Evolutionary conservation across 2,329 filamentous ascomycete genomes (phyloP), one percentile per base, ranked within the genome.

Genomic region (Neonectria magnoliae): DNA sequence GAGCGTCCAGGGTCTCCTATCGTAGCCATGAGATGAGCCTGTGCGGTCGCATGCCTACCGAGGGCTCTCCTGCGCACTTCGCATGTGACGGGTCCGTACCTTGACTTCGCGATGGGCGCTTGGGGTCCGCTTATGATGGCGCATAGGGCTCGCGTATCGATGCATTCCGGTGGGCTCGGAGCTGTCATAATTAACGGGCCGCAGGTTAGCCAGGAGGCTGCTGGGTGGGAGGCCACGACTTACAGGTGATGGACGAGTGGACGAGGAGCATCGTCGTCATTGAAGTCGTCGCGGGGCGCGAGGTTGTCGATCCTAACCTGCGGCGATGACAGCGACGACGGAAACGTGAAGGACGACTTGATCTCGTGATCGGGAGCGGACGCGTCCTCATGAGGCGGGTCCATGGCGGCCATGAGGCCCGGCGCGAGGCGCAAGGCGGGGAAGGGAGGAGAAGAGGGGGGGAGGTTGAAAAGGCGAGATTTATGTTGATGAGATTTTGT

Each of bases 1-100:
- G 90, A 59, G 95, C 95, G 83, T 98, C 91, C 74, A 97, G 88
- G 3, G 95, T 98, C 88, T 97, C 94, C 91, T 95, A 72, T 60
- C 27, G 25, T 31, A 53, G 25, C 25, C 20, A 52, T 71, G 55
- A 71, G 70, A 52, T 71, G 55, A 71, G 70, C 41, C 50, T 44
- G 27, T n/a, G 20, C 29, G 8, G 11, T 22, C 29, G 25, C 20
- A 50, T 33, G 16, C 38, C 33, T 22, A 9, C 25, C 38, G n/a
- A 13, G 8, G 54, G 41, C 22, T 18, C 14, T 41, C 27, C n/a
- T 29, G 18, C 27, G 52, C 25, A 18, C 60, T 27, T 5, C 10
- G 5, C 47, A 33, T 20, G n/a, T 20, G 25, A 27, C 47, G 27
- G 13, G n/a, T 27, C 16, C 55, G 18, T 60, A 88, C 86, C 82